Percentiles rank a stretch among this genome's conserved stretches.
These are phyloP conservation scores for Rhodotorula sp. DNA, from an alignment of 1,284 basidiomycete species.

Conservation along the genomic window DNA sequence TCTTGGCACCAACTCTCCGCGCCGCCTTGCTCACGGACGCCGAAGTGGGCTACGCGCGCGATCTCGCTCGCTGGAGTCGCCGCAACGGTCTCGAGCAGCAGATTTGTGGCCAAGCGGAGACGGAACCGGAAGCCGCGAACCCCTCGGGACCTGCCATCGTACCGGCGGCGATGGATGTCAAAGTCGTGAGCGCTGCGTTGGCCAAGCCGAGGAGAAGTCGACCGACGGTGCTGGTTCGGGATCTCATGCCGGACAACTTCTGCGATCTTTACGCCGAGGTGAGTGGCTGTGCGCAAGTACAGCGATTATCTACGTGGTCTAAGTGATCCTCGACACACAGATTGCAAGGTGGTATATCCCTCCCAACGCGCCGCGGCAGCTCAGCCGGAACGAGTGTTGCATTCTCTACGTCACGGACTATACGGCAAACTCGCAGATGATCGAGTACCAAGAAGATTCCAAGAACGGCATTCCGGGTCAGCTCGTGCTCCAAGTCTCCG, in stretches of 20 bases:
- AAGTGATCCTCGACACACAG: not conserved
- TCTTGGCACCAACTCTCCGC: not conserved
- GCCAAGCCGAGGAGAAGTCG: not conserved
- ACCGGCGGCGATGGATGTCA: not conserved
- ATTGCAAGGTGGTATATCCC: constrained; percentile 21
- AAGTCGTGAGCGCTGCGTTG: not conserved
- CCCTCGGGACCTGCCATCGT: too few species aligned
- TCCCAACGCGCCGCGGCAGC: not conserved
- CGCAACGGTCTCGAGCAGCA: constrained; percentile 15
- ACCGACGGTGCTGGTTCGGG: not conserved
- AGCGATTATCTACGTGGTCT: rapidly evolving
- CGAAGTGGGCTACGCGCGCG: constrained; percentile 22
- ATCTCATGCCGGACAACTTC: constrained; percentile 1
- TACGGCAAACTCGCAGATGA: constrained; percentile 12
- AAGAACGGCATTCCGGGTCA: constrained; percentile 8
- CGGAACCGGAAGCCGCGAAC: not conserved
- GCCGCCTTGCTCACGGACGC: not conserved
- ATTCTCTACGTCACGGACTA: constrained; percentile 34
- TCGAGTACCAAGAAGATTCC: constrained; percentile 1
- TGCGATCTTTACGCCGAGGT: constrained; percentile 21
- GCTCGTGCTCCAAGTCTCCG: constrained; percentile 19
- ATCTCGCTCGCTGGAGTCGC: constrained; percentile 18
- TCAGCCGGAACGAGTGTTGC: not conserved
- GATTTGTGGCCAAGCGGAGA: not conserved
- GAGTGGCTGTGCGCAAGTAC: not conserved